Evolutionary conservation across 805 yeast genomes (phyloP).

Genomic region (Naumovozyma baii): DNA sequence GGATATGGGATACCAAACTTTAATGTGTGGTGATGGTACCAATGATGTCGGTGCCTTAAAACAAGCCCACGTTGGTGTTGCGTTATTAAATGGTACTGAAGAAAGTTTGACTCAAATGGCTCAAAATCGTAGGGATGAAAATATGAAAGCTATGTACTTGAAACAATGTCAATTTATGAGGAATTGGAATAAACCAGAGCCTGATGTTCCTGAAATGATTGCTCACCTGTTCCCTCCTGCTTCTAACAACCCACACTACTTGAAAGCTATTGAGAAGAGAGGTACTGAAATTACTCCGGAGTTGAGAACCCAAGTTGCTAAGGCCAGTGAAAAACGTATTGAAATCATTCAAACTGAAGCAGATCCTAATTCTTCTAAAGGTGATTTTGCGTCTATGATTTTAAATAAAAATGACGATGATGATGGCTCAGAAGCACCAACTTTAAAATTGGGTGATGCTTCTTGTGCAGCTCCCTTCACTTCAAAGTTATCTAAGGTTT

Average conservation of each 20-base stretch:
- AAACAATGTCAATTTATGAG: constrained; percentile 74
- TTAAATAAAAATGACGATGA: constrained; percentile 20
- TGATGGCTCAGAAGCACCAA: constrained; percentile 75
- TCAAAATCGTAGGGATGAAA: constrained; percentile 64
- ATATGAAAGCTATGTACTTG: constrained; percentile 56
- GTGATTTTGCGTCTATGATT: constrained; percentile 38
- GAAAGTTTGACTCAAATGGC: constrained; percentile 84
- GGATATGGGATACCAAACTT: constrained; percentile 79
- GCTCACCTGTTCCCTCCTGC: constrained; percentile 98
- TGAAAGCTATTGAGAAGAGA: constrained; percentile 73
- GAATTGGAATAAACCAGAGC: constrained; percentile 76
- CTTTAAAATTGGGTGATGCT: constrained; percentile 92
- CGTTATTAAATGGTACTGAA: constrained; percentile 93
- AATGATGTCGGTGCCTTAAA: constrained; percentile 98
- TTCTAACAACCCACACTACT: constrained; percentile 76
- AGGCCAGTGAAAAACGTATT: constrained; percentile 35
- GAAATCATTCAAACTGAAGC: constrained; percentile 27
- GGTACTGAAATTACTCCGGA: constrained; percentile 77
- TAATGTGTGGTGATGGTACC: constrained; percentile 99
- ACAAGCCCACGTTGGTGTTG: constrained; percentile 97
- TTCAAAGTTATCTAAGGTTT: constrained; percentile 83
- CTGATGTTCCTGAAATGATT: constrained; percentile 75
- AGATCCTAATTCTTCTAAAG: constrained; percentile 40
- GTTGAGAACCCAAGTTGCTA: constrained; percentile 48
- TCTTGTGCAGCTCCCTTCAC: constrained; percentile 99